Base-by-base conservation (phyloP, 306 rosid species). In the Cucurbita maxima region DNA sequence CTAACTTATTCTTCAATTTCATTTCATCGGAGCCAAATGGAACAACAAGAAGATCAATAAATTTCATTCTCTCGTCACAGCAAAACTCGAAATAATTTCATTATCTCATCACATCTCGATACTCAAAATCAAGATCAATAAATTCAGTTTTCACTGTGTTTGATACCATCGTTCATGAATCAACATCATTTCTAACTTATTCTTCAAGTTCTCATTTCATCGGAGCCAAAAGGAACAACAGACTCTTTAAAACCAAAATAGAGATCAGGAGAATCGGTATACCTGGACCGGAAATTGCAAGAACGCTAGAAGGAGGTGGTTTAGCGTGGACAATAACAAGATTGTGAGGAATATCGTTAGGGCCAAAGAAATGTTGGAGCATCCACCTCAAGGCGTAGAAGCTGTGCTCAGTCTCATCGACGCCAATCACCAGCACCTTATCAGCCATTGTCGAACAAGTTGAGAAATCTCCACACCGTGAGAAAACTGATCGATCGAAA, bases 361-460 rank as follows among this genome's bases (percentile, higher is more conserved):
- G 30, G 43, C 10, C 34, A 78, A 83, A 77, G 57, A 77, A 80
- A 72, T 76, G 78, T 58, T 83, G 76, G 0, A 81, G 72, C 3
- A 83, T 76, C 87, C 87, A 79, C 58, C 81, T 48, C 74, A 84
- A 58, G 11, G 87, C 84, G 51, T 76, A 70, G 51, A 79, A 81
- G 73, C 87, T 78, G 47, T 75, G 84, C 15, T 76, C 79, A 50
- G 81, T 78, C 47, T 83, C 84, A 22, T 81, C 81, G 37, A 83
- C 37, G 1, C 78, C 84, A 2, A 78, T 52, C 52, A 83, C 75
- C 74, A 81, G 78, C 71, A 83, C 71, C 64, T 76, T 75, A 72
- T 73, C 71, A 36, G 64, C 83, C 87, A 81, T 84, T 75, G 58
- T 55, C 77, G 34, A 73, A 25, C 74, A 30, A n/a, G 2, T 48